Base-by-base conservation (phyloP, 148 eudicot genomes). In the Fagopyrum esculentum region DNA sequence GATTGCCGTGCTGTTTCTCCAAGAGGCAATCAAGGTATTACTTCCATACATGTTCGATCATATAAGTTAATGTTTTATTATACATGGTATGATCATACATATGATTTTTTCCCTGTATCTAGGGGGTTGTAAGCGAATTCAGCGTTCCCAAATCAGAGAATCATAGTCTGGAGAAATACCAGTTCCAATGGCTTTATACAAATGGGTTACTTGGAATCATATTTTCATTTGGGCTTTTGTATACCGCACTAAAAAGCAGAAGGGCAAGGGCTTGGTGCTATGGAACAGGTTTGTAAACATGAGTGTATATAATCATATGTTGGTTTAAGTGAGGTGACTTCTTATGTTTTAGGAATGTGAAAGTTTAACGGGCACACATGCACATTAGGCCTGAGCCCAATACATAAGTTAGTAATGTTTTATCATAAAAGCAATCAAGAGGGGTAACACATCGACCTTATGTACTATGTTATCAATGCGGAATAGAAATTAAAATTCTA, bases 261-360 rank as follows among this genome's bases (percentile, higher is more conserved):
- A 84, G 76, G 69, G 93, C 92, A 19, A 85, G 97, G 80, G 82
- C 97, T 12, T 92, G 89, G 93, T 77, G 79, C 47, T 92, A 86
- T 77, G 94, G 92, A 45, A 83, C 89, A 83, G 88, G 89, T 84
- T 29, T 19, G 75, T 77, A 43, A 22, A n/a, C 54, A 71, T 19
- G 15, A 71, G 46, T 30, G 47, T 45, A 47, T 46, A 71, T 45
- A 40, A 0, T 35, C 1, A 35, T 35, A 35, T 35, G 40, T 35
- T 35, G 0, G 40, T 35, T 35, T 35, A 35, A 35, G 40, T 35
- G 40, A 35, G 40, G 40, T 35, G 40, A 0, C 40, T 35, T 35
- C 40, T 35, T 35, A 35, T 35, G 1, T 35, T 35, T 35, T 35
- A 35, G 40, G 40, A 35, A 35, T 35, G 40, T 35, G 40, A 35